Evolutionary conservation across 352 stramenopile species (phyloP), one percentile per base, ranked within the genome.

Genomic region (Aphanomyces stellatus): DNA sequence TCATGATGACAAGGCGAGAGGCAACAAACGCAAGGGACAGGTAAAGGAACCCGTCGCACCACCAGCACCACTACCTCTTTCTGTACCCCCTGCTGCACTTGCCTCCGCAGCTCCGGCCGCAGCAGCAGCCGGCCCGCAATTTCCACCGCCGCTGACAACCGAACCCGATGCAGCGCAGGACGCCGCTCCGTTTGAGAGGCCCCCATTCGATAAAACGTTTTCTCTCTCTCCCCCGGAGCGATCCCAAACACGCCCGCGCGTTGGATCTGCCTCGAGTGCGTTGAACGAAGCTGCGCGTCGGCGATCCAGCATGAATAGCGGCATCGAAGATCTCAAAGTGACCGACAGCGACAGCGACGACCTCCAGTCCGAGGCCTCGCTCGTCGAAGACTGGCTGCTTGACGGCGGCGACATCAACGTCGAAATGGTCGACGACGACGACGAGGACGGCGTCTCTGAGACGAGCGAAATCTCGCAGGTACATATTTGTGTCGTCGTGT

Each of bases 401-500:
- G 55, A 64, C 22, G 55, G 31, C 55, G 40, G 51, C 33, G 55
- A 64, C 40, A 64, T 64, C 37, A 13, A 64, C 13, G 37, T 64
- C 22, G 55, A 64, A 35, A 51, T 64, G 35, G 55, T 64, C 15
- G 55, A 64, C n/a, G 55, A 64, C 40, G 55, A 64, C 37, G 55
- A 59, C 31, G 13, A 46, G n/a, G n/a, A n/a, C n/a, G n/a, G 8
- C 19, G 25, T 37, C 7, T 57, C 49, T 19, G 49, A 57, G 30
- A 37, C 19, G 22, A 57, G 49, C 30, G 49, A 57, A 57, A 24
- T 30, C 49, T 57, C 49, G 6, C 49, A 57, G 19, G 49, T 57
- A 57, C 42, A 22, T 17, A 17, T 43, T 8, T 28, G 17, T 53
- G 7, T 53, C 13, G 46, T 53, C 46, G 46, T 13, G 46, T 28